These are phyloP conservation scores for Cephalotrichum gorgonifer DNA, from an alignment of 2,329 filamentous ascomycete genomes.

Conservation along the genomic window DNA sequence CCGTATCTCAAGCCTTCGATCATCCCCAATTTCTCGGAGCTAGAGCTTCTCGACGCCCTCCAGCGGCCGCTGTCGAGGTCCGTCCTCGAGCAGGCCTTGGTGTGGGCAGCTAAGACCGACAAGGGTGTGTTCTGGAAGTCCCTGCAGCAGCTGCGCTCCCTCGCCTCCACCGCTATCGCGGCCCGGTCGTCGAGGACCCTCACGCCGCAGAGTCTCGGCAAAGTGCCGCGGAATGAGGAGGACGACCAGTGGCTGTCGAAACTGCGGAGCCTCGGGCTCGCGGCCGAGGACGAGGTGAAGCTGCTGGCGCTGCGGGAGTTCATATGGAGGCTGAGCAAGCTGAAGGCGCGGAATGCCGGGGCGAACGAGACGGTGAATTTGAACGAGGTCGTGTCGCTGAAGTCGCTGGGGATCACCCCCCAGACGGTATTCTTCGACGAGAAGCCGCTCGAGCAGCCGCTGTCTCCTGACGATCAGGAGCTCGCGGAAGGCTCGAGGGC, in stretches of 20 bases:
- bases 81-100: constrained; percentile 74
- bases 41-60: constrained; percentile 67
- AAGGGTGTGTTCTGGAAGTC: constrained; percentile 82
- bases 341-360: constrained; percentile 47
- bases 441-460: constrained; percentile 38
- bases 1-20: constrained; percentile 72
- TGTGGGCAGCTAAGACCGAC: constrained; percentile 76
- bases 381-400: constrained; percentile 64
- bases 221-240: constrained; percentile 70
- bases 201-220: constrained; percentile 46
- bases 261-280: constrained; percentile 74
- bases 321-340: constrained; percentile 74
- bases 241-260: constrained; percentile 89
- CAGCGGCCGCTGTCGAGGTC: constrained; percentile 71
- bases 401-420: constrained; percentile 65
- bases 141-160: constrained; percentile 52
- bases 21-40: constrained; percentile 56
- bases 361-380: constrained; percentile 20
- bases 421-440: constrained; percentile 93
- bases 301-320: constrained; percentile 79
- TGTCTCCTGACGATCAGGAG: constrained; percentile 11
- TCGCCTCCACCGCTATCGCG: constrained; percentile 49
- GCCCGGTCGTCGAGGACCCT: constrained; percentile 46
- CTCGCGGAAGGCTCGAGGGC: constrained; percentile 23
- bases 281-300: constrained; percentile 78